Evolutionary conservation across 768 basidiomycete genomes (phyloP).

Genomic region (Hericium alpestre): DNA sequence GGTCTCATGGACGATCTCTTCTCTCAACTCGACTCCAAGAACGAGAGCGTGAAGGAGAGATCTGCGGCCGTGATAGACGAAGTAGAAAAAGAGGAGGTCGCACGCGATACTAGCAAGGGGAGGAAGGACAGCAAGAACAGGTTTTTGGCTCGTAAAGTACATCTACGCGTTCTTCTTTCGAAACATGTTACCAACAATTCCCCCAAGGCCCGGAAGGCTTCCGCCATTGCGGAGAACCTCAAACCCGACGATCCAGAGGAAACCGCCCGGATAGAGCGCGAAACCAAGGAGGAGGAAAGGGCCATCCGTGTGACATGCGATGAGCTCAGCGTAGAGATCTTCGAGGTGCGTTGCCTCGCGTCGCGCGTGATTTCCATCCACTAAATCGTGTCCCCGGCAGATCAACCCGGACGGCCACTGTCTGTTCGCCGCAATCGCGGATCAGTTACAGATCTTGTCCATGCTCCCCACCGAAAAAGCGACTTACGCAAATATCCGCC

Average conservation of each 20-base stretch:
- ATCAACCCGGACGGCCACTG: slow-evolving; percentile 95
- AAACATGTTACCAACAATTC: slow-evolving; percentile 1
- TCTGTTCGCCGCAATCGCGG: slow-evolving; percentile 87
- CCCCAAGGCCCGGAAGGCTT: slow-evolving; percentile 61
- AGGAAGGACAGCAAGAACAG: slow-evolving; percentile 54
- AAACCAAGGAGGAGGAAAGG: slow-evolving; percentile 57
- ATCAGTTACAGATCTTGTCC: slow-evolving; percentile 74
- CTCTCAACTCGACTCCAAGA: slow-evolving; percentile 60
- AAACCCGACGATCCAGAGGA: slow-evolving; percentile 44
- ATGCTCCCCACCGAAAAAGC: slow-evolving; percentile 49
- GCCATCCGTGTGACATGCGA: slow-evolving; percentile 57
- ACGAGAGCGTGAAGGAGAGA: slow-evolving; percentile 39
- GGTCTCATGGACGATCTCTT: slow-evolving; percentile 68
- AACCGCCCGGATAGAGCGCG: slow-evolving; percentile 49
- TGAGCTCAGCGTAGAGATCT: slow-evolving; percentile 50
- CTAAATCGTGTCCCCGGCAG: slow-evolving; percentile 27
- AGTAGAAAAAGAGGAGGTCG: slow-evolving; percentile 17
- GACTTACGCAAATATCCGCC: slow-evolving; percentile 50
- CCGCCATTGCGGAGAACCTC: slow-evolving; percentile 44
- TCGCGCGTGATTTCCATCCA: neutral
- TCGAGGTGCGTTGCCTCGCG: slow-evolving; percentile 39
- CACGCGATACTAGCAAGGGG: neutral
- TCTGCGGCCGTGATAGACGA: slow-evolving; percentile 39
- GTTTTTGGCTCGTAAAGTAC: slow-evolving; percentile 63
- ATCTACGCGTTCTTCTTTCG: neutral